A percentile compares a stretch with the other conserved stretches of the same genome.
These are phyloP conservation scores for Heracleum sosnowskyi DNA, from an alignment of 129 eudicot species.

Conservation along the genomic window DNA sequence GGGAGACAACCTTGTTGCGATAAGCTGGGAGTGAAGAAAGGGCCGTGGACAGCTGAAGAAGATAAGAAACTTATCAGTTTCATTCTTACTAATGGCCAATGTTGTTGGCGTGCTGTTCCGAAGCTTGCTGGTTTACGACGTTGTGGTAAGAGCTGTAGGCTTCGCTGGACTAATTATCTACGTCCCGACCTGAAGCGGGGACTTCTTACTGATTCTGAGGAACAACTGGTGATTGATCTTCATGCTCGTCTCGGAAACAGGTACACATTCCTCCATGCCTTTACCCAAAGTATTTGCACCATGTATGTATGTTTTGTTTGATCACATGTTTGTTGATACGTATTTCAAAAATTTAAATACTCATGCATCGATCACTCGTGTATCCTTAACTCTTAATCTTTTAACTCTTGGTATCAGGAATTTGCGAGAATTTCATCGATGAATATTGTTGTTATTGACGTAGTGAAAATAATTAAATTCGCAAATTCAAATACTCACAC, in stretches of 20 bases:
- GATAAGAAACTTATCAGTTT: constrained; percentile 87
- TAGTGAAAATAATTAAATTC: neutral
- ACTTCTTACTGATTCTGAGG: constrained; percentile 76
- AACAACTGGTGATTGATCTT: constrained; percentile 85
- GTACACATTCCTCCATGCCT: constrained; percentile 10
- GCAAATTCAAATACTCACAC: neutral
- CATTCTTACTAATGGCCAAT: constrained; percentile 87
- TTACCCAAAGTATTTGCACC: neutral
- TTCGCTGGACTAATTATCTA: constrained; percentile 96
- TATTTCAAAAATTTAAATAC: neutral
- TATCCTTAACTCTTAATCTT: neutral
- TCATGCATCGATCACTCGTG: too few species aligned
- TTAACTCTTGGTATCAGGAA: too few species aligned
- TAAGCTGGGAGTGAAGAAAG: constrained; percentile 97
- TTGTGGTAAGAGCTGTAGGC: constrained; percentile 94
- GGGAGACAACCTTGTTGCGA: constrained; percentile 99
- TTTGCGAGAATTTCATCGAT: too few species aligned
- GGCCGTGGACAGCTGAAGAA: constrained; percentile 98
- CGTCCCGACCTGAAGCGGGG: constrained; percentile 97
- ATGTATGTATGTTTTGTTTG: neutral
- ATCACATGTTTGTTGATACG: neutral
- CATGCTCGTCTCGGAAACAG: constrained; percentile 95
- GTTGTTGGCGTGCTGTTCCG: constrained; percentile 99
- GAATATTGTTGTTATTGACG: neutral
- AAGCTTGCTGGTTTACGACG: constrained; percentile 90